Evolutionary conservation across 2,329 filamentous ascomycete genomes (phyloP), one percentile per base, ranked within the genome.

Genomic region (Xylaria sp.): DNA sequence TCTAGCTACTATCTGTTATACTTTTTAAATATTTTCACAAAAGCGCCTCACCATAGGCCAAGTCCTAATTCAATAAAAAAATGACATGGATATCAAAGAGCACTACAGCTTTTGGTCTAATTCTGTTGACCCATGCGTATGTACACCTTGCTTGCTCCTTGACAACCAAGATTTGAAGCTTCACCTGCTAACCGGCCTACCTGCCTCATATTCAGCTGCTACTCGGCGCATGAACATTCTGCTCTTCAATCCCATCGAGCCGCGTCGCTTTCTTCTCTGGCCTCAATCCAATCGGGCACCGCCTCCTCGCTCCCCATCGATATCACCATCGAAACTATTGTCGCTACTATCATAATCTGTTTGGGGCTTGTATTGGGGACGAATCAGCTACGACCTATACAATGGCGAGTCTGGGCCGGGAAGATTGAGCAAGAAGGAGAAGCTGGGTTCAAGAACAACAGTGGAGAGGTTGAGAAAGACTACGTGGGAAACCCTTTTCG

Each of bases 141-240:
- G 92, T 80, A 59, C 48, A 66, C 44, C 57, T 44, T 50, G 13
- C 34, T 59, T 52, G 3, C 56, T 52, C 46, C 44, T 52, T 52
- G 10, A 54, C 25, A 46, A 12, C 25, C 18, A 15, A 62, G n/a
- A 65, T 23, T n/a, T 46, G 20, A 51, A 37, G 50, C 58, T 58
- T 63, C 8, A n/a, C 51, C 55, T 66, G 41, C 63, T 73, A 44
- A 73, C 64, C 52, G 55, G 51, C 50, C 56, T 28, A 73, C 64
- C 52, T 56, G 51, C 50, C 56, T 28, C 67, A 57, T 62, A 46
- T 66, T 63, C 79, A 99, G 96, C 72, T 97, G 94, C 83, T 99
- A 98, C 83, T 99, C 96, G 61, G 94, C 94, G 56, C 92, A 97
- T 81, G 96, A 99, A 83, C 93, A 97, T 83, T 92, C 93, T 7